Evolutionary conservation across 2,329 filamentous ascomycete species (phyloP).

Genomic region (Fusarium pseudograminearum): DNA sequence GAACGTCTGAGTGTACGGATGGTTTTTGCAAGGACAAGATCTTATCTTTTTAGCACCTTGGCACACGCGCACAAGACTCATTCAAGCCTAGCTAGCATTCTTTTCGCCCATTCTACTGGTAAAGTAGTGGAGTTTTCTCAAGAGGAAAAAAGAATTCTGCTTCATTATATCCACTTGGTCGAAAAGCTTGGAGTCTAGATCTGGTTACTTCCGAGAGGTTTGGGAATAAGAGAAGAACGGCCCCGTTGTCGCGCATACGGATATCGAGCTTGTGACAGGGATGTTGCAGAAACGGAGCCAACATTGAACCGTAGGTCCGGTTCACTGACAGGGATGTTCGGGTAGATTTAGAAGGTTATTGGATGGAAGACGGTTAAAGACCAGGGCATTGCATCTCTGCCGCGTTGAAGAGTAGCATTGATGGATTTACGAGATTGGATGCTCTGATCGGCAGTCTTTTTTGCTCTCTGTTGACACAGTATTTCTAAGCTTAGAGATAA

Average conservation of each 20-base stretch:
- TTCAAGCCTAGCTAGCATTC: background rate
- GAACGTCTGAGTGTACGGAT: background rate
- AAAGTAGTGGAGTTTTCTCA: background rate
- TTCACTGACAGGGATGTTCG: background rate
- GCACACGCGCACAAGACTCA: background rate
- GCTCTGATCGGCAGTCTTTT: background rate
- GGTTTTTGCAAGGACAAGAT: background rate
- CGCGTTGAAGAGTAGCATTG: background rate
- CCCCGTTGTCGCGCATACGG: background rate
- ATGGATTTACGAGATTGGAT: background rate
- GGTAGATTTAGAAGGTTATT: background rate
- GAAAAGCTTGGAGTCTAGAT: background rate
- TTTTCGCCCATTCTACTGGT: background rate
- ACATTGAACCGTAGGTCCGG: conserved; percentile 6
- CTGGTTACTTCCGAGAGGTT: background rate
- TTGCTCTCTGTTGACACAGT: background rate
- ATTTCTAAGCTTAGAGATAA: background rate
- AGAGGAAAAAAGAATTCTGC: background rate
- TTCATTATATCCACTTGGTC: background rate
- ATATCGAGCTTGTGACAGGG: background rate
- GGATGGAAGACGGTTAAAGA: background rate
- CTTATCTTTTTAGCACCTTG: conserved; percentile 5
- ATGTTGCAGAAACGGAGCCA: background rate
- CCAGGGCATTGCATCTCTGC: background rate
- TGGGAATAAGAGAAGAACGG: background rate